Conservation (phyloP, 139 green algal species). For the Pleodorina starrii region DNA sequence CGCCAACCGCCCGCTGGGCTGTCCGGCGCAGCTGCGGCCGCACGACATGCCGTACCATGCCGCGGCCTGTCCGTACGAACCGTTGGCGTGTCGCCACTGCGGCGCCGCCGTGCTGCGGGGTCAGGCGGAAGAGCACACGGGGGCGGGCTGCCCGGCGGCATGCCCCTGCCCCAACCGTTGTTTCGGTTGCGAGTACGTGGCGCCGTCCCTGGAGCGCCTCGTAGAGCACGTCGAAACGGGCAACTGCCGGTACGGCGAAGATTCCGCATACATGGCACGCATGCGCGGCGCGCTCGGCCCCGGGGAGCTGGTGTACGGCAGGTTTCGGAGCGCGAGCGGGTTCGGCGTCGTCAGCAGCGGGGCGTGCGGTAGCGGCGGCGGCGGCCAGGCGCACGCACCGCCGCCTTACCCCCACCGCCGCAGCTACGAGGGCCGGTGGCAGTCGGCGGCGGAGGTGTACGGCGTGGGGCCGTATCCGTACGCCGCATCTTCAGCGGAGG, state of each 20-base stretch:
- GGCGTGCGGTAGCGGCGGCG: no score
- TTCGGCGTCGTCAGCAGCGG: not conserved
- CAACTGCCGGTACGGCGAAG: not conserved
- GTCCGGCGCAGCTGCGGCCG: not conserved
- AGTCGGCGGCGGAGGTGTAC: not conserved
- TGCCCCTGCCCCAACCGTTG: constrained; percentile 32
- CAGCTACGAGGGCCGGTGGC: not conserved
- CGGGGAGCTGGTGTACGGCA: constrained; percentile 10
- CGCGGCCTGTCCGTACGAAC: not conserved
- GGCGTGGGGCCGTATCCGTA: not conserved
- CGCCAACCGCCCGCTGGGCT: constrained; percentile 1
- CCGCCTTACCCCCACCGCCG: not conserved
- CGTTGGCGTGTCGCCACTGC: constrained; percentile 14
- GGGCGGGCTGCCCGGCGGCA: not conserved
- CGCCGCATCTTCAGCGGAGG: not conserved
- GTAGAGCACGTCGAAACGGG: not conserved
- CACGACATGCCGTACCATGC: not conserved
- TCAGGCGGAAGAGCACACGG: constrained; percentile 6
- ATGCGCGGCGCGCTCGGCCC: constrained; percentile 17
- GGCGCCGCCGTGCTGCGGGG: not conserved
- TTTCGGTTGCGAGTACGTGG: constrained; percentile 18
- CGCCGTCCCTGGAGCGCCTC: not conserved
- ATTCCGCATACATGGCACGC: not conserved
- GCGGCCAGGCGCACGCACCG: not conserved
- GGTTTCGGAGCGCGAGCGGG: not conserved